Evolutionary conservation across 371 early-diverging fungal species (phyloP).

Genomic region (Mortierella sp.): DNA sequence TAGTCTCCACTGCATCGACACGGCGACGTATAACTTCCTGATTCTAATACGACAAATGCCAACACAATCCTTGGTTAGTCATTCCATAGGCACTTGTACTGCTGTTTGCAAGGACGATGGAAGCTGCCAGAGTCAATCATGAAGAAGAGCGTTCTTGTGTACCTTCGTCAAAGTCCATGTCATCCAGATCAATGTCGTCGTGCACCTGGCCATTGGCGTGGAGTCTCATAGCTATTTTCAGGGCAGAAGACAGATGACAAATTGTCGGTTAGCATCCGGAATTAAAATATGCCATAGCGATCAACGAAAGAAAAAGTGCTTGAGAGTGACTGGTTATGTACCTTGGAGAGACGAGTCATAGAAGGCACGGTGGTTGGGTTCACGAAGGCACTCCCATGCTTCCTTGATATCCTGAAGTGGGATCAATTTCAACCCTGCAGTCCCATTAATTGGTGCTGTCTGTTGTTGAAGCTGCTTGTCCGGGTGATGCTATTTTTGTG

Average conservation of each 20-base stretch:
- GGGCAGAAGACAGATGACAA: background rate
- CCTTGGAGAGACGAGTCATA: slow-evolving; percentile 51
- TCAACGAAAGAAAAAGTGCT: background rate
- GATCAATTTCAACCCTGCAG: background rate
- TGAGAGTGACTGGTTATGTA: background rate
- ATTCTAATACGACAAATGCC: slow-evolving; percentile 8
- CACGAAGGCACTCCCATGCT: slow-evolving; percentile 53
- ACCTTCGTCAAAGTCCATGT: slow-evolving; percentile 55
- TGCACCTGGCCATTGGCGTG: slow-evolving; percentile 49
- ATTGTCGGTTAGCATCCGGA: too few relatives aligned
- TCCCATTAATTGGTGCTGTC: background rate
- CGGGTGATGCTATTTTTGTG: slow-evolving; percentile 38
- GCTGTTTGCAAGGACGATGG: too few relatives aligned
- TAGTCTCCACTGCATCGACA: slow-evolving; percentile 56
- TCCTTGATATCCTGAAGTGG: slow-evolving; percentile 51
- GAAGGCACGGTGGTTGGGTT: slow-evolving; percentile 39
- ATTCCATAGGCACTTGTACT: too few relatives aligned
- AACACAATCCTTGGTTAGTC: too few relatives aligned
- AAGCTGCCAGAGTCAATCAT: background rate
- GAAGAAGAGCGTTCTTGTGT: background rate
- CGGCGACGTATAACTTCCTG: slow-evolving; percentile 31
- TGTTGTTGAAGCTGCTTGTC: slow-evolving; percentile 47
- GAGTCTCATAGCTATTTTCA: slow-evolving; percentile 31
- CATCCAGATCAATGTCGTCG: slow-evolving; percentile 53
- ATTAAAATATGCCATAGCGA: background rate